Percentiles rank a stretch among this genome's conserved stretches.
Evolutionary conservation across 176 grass and related monocot genomes (phyloP).

Genomic region (Oryza officinalis): DNA sequence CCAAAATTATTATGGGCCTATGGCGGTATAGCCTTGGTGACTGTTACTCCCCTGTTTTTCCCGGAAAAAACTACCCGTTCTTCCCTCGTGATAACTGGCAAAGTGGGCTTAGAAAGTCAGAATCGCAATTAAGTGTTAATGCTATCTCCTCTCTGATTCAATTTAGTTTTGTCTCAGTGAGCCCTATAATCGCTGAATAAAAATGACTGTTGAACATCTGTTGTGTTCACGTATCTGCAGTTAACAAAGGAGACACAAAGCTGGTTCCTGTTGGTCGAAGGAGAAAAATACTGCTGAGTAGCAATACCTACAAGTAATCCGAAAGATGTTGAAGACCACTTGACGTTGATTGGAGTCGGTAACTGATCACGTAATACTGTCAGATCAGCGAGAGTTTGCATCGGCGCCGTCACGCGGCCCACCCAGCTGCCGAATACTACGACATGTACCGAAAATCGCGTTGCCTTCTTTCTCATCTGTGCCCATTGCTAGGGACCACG

Average conservation of each 20-base stretch:
- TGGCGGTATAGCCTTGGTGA: no score
- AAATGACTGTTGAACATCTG: no score
- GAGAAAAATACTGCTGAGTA: not conserved
- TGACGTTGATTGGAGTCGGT: not conserved
- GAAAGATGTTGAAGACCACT: not conserved
- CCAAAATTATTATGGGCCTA: no score
- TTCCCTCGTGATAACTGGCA: no score
- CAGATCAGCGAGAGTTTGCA: not conserved
- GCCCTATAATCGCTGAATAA: not conserved
- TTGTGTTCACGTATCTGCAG: no score
- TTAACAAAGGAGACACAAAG: no score
- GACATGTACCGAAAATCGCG: not conserved
- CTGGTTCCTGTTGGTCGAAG: no score
- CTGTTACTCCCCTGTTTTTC: no score
- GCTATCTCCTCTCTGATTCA: not conserved
- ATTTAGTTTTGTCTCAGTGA: not conserved
- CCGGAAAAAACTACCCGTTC: no score
- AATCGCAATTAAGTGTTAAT: not conserved
- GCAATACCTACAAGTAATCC: not conserved
- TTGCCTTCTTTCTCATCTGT: conserved; percentile 18
- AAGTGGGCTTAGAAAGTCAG: no score
- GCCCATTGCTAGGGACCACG: not conserved
- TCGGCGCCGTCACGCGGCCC: not conserved
- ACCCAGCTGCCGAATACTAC: not conserved
- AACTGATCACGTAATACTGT: not conserved